Base-by-base conservation (phyloP, 140 eudicot genomes). In the Artemisia princeps region DNA sequence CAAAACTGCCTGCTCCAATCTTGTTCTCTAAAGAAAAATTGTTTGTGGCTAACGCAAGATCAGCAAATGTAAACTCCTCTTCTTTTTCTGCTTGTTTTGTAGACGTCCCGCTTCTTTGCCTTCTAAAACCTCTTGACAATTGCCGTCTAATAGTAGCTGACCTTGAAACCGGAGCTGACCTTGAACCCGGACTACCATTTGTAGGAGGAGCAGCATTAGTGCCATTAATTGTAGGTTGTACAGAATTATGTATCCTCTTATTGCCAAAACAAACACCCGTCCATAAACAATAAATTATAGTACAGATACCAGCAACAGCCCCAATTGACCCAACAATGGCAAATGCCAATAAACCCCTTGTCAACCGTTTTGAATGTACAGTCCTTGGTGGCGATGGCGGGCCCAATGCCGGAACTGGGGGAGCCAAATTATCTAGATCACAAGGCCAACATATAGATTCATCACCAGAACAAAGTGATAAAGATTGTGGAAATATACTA, bases 1-100 rank as follows among this genome's bases (percentile, higher is more conserved):
- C 88, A 24, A 83, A 83, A 74, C 88, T 83, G 53, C 88, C 88
- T 24, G 79, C 62, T 44, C 88, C 88, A 19, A 83, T 83, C 73
- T 80, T 80, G 64, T 80, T 83, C 54, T 77, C 83, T 1, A 40
- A 15, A 0, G 85, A 63, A 62, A 83, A 83, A 46, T 74, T 33
- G 55, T 80, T 67, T 30, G 88, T 83, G 12, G 85, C 85, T 10
- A 70, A 33, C 37, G 81, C 81, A 12, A 83, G 79, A 60, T 83
- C 85, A 4, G 80, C 60, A 40, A 83, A 75, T 0, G 81, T 54
- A 53, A 79, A 83, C 23, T 73, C 76, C 72, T 83, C 85, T 19
- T 80, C 85, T 53, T 72, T 80, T 1, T 80, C 88, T 0, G 78
- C 62, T 46, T 74, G 80, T 60, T 83, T 83, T 28, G 83, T 66